Evolutionary conservation across 1,284 basidiomycete genomes (phyloP), one percentile per base, ranked within the genome.

Genomic region (Vanrija sp.): DNA sequence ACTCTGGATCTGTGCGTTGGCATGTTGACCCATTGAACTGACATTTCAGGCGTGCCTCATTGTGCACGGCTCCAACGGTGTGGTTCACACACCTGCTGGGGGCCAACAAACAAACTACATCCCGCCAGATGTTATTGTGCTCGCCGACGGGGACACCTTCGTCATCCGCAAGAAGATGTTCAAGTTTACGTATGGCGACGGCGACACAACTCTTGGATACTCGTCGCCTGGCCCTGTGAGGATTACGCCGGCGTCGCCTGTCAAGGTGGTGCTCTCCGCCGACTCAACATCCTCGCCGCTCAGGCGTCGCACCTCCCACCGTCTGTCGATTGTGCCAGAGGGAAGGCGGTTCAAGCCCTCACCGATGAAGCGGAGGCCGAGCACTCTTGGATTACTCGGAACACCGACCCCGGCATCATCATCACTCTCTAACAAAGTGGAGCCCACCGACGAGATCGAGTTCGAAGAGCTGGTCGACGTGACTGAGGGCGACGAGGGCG

Each of bases 111-210:
- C 51, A 0, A 39, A 53, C 3, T 53, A 68, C 51, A 57, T 61
- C 20, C 63, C 66, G 0, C 65, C 68, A 0, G 19, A 61, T 2
- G 41, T 53, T 0, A 51, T 72, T 22, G 25, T 53, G 4, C 60
- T 75, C 2, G 48, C 57, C 3, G 59, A 72, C 45, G 60, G 62
- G 4, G 75, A 76, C 47, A 56, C 60, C 4, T 67, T 76, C 49
- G 57, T 60, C 22, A 63, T 76, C 19, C 63, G 69, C 39, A 71
- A 73, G 55, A 71, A 73, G 57, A 56, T 62, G 18, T 75, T 75
- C 60, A 60, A 66, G 31, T 76, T 75, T 61, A 61, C 68, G 22
- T 75, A 75, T 41, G 63, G 63, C 4, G 25, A 57, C 15, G 41
- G 39, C 3, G 41, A 54, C 12, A 8, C 53, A 2, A n/a, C 18